Evolutionary conservation across 2,329 filamentous ascomycete genomes (phyloP).

Genomic region (Samsoniella hepiali): DNA sequence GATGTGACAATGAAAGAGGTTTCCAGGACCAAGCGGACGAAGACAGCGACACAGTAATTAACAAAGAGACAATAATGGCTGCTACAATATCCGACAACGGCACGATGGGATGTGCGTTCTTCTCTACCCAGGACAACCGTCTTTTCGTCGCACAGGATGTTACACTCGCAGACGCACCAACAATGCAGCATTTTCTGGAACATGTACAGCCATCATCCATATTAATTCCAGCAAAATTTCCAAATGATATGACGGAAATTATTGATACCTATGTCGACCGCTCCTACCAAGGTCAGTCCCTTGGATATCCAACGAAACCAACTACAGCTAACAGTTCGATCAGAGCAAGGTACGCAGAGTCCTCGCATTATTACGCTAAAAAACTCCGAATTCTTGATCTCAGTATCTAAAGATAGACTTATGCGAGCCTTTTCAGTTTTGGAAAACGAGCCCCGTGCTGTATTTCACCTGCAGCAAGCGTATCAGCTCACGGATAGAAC

Average conservation of each 20-base stretch:
- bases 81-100: slow-evolving; percentile 69
- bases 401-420: neutral
- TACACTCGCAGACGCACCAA: slow-evolving; percentile 62
- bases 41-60: slow-evolving; percentile 36
- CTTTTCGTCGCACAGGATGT: slow-evolving; percentile 77
- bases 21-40: neutral
- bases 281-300: slow-evolving; percentile 18
- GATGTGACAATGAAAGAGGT: neutral
- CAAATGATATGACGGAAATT: slow-evolving; percentile 36
- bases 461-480: neutral
- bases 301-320: neutral
- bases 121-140: slow-evolving; percentile 64
- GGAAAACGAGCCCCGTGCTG: neutral
- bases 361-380: neutral
- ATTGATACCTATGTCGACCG: slow-evolving; percentile 26
- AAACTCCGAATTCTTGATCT: slow-evolving; percentile 3
- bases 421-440: neutral
- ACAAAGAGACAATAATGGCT: slow-evolving; percentile 70
- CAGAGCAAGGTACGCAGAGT: neutral
- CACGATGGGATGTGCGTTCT: slow-evolving; percentile 81
- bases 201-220: slow-evolving; percentile 55
- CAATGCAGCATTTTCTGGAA: slow-evolving; percentile 59
- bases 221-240: slow-evolving; percentile 48
- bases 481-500: neutral
- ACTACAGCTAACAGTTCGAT: neutral